Evolutionary conservation across 805 yeast genomes (phyloP), one percentile per base, ranked within the genome.

Genomic region (Saturnispora ahearnii): DNA sequence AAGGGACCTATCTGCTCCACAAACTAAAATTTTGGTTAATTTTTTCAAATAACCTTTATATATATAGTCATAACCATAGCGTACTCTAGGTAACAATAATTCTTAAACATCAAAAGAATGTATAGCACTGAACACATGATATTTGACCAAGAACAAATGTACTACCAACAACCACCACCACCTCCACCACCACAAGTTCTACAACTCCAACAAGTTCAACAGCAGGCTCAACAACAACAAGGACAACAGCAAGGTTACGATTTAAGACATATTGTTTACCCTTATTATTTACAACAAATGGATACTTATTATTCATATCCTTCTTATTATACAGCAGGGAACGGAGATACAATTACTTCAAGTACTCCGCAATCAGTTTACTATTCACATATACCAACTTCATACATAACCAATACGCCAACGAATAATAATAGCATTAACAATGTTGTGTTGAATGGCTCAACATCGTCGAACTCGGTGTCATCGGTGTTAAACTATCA

Each of bases 1-100:
- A 36, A 36, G 40, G 26, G 40, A 36, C 40, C 11, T 36, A 36
- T 36, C 40, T 36, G 40, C 40, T 36, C 40, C 40, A 36, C 40
- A 36, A 10, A 18, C 18, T 36, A 18, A 22, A 36, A 3, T 1
- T 9, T 9, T 7, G 8, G 2, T 18, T 12, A 3, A 22, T 36
- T 8, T 21, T 36, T 9, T 4, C 34, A 32, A 6, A 32, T 32
- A 3, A 8, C 6, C 9, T 26, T 26, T 26, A 26, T 26, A 26
- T 26, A 26, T 26, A 26, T 26, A 6, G 29, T 6, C 3, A 26
- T 26, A 26, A 26, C 29, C 9, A 26, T 26, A 26, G 29, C 9
- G 6, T 26, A 26, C 3, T 26, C 3, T 26, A 6, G 9, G 9
- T 26, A 6, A 26, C 9, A 26, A 26, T 26, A 26, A 26, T 8